phyloP scores from a whole-genome alignment of 306 rosid species.

The Lupinus albus region DNA sequence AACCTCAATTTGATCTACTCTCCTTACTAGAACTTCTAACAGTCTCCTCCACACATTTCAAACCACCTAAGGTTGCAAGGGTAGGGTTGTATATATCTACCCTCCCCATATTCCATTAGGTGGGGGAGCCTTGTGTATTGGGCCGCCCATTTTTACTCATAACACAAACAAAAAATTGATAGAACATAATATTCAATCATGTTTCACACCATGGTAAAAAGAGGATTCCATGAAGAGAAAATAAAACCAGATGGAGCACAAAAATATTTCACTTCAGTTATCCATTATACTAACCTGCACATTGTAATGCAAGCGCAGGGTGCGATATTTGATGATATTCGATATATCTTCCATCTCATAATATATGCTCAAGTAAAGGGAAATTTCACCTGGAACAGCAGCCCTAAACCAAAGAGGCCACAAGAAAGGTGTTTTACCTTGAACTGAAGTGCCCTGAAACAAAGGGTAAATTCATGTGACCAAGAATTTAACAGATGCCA shows the following conservation, averaged over 20 bases:
- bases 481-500: slow-evolving; percentile 36
- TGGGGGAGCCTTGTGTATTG: too few relatives aligned
- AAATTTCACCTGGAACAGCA: slow-evolving; percentile 84
- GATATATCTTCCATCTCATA: slow-evolving; percentile 83
- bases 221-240: slow-evolving; percentile 24
- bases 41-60: too few relatives aligned
- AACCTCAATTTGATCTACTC: too few relatives aligned
- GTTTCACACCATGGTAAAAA: slow-evolving; percentile 16
- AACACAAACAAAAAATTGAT: not conserved
- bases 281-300: slow-evolving; percentile 67
- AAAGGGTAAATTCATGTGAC: slow-evolving; percentile 36
- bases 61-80: too few relatives aligned
- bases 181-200: slow-evolving; percentile 28
- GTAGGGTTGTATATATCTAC: too few relatives aligned
- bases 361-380: slow-evolving; percentile 76
- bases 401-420: slow-evolving; percentile 99
- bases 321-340: slow-evolving; percentile 75
- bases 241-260: slow-evolving; percentile 26
- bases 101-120: too few relatives aligned
- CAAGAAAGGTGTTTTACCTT: slow-evolving; percentile 63
- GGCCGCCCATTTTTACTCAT: not conserved
- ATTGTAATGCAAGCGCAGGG: slow-evolving; percentile 77
- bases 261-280: slow-evolving; percentile 24
- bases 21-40: too few relatives aligned
- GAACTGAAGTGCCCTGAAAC: slow-evolving; percentile 70